Evolutionary conservation across 768 basidiomycete genomes (phyloP).

Genomic region (Pleurotus platypus): DNA sequence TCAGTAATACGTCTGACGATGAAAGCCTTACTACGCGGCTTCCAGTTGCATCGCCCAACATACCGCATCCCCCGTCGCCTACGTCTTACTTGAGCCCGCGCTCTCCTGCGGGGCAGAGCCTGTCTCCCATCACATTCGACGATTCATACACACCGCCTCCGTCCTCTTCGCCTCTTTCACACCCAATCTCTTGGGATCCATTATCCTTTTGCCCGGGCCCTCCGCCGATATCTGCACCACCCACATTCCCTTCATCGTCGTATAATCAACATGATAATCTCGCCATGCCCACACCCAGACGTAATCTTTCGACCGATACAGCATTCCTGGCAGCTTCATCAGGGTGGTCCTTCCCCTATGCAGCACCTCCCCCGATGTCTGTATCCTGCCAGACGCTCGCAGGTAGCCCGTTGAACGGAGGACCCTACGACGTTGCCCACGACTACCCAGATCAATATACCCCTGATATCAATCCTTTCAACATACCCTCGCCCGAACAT

Average conservation of each 20-base stretch:
- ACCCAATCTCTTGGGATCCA: no score
- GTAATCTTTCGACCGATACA: constrained; percentile 3
- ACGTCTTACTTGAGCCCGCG: not conserved
- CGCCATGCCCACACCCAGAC: not conserved
- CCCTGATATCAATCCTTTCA: no score
- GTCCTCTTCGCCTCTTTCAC: not conserved
- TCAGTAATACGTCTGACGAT: constrained; percentile 23
- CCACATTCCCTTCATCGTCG: not conserved
- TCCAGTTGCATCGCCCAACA: not conserved
- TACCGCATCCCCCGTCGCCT: not conserved
- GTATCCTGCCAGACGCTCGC: no score
- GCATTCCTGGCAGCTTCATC: not conserved
- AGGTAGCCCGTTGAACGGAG: no score
- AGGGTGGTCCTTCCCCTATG: no score
- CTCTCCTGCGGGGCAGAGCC: not conserved
- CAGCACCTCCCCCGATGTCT: no score
- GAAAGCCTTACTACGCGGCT: constrained; percentile 27
- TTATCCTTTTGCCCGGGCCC: not conserved
- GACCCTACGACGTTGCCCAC: no score
- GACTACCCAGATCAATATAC: no score
- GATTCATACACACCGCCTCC: not conserved
- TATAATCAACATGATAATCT: not conserved
- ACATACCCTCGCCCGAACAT: no score
- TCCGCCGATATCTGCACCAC: not conserved
- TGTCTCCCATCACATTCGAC: not conserved